Evolutionary conservation across 345 rosid species (phyloP).

Genomic region (Aethionema arabicum): DNA sequence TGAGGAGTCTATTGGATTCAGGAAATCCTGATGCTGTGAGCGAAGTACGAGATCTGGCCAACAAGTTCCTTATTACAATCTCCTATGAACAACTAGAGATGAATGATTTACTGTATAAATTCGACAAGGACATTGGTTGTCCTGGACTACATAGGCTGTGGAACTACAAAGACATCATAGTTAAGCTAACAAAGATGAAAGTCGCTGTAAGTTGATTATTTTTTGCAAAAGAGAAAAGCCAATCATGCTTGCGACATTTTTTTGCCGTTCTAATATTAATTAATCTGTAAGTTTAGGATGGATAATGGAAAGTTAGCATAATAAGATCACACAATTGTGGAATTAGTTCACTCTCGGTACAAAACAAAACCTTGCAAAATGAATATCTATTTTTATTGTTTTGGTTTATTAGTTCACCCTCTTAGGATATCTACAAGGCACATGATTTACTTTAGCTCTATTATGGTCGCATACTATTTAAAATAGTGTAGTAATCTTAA

Average conservation of each 20-base stretch:
- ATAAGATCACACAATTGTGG: too few species aligned
- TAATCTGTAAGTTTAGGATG: too few species aligned
- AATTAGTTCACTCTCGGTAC: too few species aligned
- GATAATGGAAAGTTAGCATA: too few species aligned
- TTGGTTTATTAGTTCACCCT: too few species aligned
- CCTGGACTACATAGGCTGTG: neutral
- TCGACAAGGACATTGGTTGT: constrained; percentile 10
- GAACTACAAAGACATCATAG: neutral
- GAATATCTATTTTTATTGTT: too few species aligned
- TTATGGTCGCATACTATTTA: too few species aligned
- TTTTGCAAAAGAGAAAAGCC: neutral
- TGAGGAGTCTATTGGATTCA: constrained; percentile 10
- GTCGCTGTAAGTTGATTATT: neutral
- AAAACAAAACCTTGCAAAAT: too few species aligned
- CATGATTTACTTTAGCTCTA: too few species aligned
- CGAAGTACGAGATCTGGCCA: constrained; percentile 9
- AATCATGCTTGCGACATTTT: neutral
- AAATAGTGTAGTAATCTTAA: too few species aligned
- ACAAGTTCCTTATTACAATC: constrained; percentile 33
- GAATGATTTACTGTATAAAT: constrained; percentile 28
- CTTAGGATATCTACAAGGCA: too few species aligned
- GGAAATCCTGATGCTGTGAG: neutral
- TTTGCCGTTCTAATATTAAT: neutral
- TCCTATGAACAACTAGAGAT: constrained; percentile 9
- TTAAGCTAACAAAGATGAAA: neutral